Conservation (phyloP, 169 alveolate species). For the Eimeria maxima region DNA sequence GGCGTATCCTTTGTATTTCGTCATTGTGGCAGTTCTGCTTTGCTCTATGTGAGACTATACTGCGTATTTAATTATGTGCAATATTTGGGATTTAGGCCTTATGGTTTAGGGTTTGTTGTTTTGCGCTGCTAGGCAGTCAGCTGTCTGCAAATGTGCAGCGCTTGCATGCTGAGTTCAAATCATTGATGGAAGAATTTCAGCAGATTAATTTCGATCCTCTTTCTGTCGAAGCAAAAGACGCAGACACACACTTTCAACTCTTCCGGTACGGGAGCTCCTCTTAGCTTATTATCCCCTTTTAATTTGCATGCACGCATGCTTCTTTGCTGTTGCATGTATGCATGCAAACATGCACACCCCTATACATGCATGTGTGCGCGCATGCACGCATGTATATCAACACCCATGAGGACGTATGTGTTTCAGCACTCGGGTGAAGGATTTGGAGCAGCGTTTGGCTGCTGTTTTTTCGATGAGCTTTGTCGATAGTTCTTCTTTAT, state of each 20-base stretch:
- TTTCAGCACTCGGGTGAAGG: conserved; percentile 87
- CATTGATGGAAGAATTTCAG: conserved; percentile 93
- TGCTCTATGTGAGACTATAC: too few relatives aligned
- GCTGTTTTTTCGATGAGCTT: conserved; percentile 94
- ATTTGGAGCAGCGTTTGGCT: conserved; percentile 95
- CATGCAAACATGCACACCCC: too few relatives aligned
- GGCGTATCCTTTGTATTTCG: too few relatives aligned
- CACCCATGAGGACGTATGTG: not conserved
- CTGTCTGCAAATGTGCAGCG: conserved; percentile 88
- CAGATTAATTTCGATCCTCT: conserved; percentile 94
- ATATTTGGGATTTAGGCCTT: not conserved
- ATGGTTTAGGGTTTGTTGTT: conserved; percentile 49
- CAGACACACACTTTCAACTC: conserved; percentile 94
- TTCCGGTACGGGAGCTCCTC: conserved; percentile 92
- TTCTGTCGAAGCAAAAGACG: conserved; percentile 93
- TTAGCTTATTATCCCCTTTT: not conserved
- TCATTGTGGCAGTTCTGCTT: too few relatives aligned
- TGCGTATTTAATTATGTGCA: too few relatives aligned
- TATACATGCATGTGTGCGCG: too few relatives aligned
- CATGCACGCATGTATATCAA: too few relatives aligned
- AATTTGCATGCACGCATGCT: not conserved
- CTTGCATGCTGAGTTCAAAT: conserved; percentile 92
- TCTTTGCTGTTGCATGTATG: too few relatives aligned
- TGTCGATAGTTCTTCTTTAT: conserved; percentile 94
- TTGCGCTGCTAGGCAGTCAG: conserved; percentile 30